Base-by-base conservation (phyloP, 2,329 filamentous ascomycete species). In the Colletotrichum sidae region DNA sequence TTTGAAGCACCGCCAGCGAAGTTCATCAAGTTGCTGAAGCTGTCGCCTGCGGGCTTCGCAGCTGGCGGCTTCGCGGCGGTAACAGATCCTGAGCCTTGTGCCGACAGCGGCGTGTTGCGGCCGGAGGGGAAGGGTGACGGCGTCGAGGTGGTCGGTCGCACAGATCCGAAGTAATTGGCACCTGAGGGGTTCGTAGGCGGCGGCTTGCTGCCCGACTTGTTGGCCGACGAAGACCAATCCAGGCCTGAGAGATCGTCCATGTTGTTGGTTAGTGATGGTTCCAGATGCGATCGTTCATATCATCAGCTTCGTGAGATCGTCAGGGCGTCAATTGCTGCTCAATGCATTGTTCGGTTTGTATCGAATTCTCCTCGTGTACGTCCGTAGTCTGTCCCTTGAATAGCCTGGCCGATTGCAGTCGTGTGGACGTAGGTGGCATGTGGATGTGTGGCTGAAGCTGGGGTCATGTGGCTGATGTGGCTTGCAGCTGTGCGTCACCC, bases 1-100 rank as follows among this genome's bases (percentile, higher is more conserved):
- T 89, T 90, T 55, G 84, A 80, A 37, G 85, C 78, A 52, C 86
- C 86, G 41, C 55, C 70, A 13, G 76, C 77, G 72, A 91, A 88
- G 70, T 85, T 88, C 67, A 94, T 83, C 55, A 96, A 81, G 72
- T 89, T 91, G 72, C 92, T 92, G 79, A 96, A 96, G 80, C 90
- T 93, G 74, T 96, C 92, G 51, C 84, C 79, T 6, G 86, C 77
- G 41, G 88, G 72, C 70, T 86, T 91, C 4, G 78, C 64, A 2
- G 80, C 69, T 11, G 83, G 78, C 4, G 73, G 77, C 68, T 81
- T 88, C 15, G 44, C 15, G 76, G 76, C 77, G 64, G 69, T 78
- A 56, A 78, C 74, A 34, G 76, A 69, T 5, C 82, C 81, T 13
- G 83, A 83, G 6, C 73, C 79, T 68, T 86, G 84, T 8, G 79